Base-by-base conservation (phyloP, 2,329 filamentous ascomycete genomes). In the Monosporascus ibericus region DNA sequence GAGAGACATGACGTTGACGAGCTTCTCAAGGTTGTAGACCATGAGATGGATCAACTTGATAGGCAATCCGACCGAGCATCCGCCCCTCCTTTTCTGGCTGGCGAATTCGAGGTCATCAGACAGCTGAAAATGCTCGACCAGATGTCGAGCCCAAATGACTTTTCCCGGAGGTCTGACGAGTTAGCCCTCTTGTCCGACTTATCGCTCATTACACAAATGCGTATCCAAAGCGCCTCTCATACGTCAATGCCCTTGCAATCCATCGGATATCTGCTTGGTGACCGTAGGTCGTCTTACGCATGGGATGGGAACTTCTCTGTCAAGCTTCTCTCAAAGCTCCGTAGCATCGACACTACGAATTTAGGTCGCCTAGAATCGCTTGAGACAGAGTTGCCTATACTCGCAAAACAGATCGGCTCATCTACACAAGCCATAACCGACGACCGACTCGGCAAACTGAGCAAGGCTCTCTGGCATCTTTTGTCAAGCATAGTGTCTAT, bases 301-400 rank as follows among this genome's bases (percentile, higher is more conserved):
- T 75, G 80, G 66, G 71, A 70, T 14, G 74, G 74, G 34, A 70
- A 67, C 4, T 60, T 84, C 18, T 76, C 79, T 6, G 61, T 73
- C 22, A 76, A 77, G 1, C 62, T 89, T 3, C 71, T 88, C 59
- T 70, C 73, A 15, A 84, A 78, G 58, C 68, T 87, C 47, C 72
- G 77, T 48, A 70, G 67, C 1, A 66, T 84, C 18, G 69, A 71
- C 14, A 71, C 76, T 24, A 80, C 85, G 0, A 79, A 73, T 46
- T 70, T 90, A 39, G 77, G 77, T 46, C 81, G 83, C 42, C 70
- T 90, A 47, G 75, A 79, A 44, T 74, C 86, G 18, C 72, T 90
- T 0, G 84, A 88, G 65, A 72, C 75, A 1, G 87, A 90, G 62
- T 69, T 88, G 48, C 82, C 83, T 8, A 72, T 79, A 3, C 71